Conservation (phyloP, 2,329 filamentous ascomycete species). For the Endoconidiophora laricicola region DNA sequence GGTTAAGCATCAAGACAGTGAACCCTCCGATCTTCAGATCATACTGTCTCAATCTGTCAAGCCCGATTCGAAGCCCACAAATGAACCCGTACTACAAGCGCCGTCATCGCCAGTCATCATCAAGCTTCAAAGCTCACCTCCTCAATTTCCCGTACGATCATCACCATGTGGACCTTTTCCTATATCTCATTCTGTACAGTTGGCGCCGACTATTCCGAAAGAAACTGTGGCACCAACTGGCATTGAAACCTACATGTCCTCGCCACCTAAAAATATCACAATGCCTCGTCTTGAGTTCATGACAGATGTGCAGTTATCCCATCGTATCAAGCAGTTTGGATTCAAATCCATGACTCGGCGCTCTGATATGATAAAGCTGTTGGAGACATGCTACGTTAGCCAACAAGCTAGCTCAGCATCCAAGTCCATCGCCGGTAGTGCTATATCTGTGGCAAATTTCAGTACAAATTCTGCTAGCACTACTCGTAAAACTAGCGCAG, state of each 20-base stretch:
- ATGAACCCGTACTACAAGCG: neutral
- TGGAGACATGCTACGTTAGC: slow-evolving; percentile 56
- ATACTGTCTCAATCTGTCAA: neutral
- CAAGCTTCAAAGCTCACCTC: neutral
- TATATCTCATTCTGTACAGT: neutral
- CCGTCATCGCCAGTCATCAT: neutral
- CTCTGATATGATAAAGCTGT: slow-evolving; percentile 49
- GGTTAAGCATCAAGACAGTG: neutral
- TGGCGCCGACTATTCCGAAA: neutral
- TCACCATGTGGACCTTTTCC: neutral
- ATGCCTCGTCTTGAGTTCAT: slow-evolving; percentile 42
- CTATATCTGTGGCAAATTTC: neutral
- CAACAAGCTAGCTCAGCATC: slow-evolving; percentile 24
- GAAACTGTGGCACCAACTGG: neutral
- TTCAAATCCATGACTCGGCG: slow-evolving; percentile 58
- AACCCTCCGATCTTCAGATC: slow-evolving; percentile 5
- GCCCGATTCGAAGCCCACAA: neutral
- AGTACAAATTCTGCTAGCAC: neutral
- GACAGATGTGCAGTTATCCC: slow-evolving; percentile 45
- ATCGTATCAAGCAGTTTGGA: slow-evolving; percentile 45
- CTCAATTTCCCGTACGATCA: slow-evolving; percentile 4
- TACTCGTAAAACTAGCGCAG: neutral
- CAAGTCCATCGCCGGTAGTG: neutral
- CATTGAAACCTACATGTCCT: too few relatives aligned
- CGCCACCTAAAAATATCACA: neutral